phyloP scores from a whole-genome alignment of 805 yeast species.

The Wickerhamomyces kurtzmanii region DNA sequence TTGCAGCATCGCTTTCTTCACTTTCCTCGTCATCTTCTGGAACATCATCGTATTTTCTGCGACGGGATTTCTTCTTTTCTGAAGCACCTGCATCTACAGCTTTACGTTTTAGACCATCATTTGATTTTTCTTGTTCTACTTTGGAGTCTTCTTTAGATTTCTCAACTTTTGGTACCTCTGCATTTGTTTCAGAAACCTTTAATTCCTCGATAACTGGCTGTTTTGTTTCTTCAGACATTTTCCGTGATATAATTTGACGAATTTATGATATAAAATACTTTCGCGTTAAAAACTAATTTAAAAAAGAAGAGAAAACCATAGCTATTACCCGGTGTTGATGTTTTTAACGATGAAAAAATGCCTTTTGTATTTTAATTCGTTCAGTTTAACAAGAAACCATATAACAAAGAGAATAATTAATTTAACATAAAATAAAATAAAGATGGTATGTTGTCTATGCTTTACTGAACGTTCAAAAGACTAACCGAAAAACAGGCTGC shows the following conservation, averaged over 20 bases:
- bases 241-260: not conserved
- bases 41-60: constrained; percentile 53
- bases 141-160: constrained; percentile 7
- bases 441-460: constrained; percentile 4
- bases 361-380: not conserved
- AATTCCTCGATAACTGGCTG: constrained; percentile 2
- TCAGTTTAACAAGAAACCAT: not conserved
- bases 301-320: constrained; percentile 5
- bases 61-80: constrained; percentile 42
- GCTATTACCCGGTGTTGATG: constrained; percentile 3
- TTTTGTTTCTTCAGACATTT: constrained; percentile 19
- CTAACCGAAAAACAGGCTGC: constrained; percentile 9
- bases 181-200: constrained; percentile 2
- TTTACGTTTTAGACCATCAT: constrained; percentile 13
- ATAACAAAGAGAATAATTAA: not conserved
- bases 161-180: constrained; percentile 4
- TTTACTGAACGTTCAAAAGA: no score
- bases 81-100: constrained; percentile 16
- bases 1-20: constrained; percentile 29
- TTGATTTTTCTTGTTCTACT: constrained; percentile 8
- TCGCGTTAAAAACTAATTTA: no score
- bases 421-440: not conserved
- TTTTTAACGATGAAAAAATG: not conserved
- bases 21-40: constrained; percentile 39
- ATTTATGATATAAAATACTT: no score